Base-by-base conservation (phyloP, 169 alveolate species). In the Plasmodium fragile region DNA sequence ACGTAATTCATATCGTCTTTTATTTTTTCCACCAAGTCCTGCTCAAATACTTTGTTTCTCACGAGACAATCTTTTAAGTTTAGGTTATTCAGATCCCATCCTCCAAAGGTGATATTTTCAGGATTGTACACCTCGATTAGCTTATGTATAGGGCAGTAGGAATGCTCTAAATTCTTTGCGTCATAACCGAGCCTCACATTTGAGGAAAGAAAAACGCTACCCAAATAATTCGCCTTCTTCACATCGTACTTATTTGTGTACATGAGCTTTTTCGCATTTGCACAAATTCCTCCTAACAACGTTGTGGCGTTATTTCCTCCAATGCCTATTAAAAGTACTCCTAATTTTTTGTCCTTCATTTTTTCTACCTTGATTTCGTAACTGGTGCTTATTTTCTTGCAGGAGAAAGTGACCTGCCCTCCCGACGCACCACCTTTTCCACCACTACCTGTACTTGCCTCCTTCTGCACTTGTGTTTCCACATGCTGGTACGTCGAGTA, bases 231-330 rank as follows among this genome's bases (percentile, higher is more conserved):
- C 16, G 99, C 96, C 70, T 92, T 90, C 53, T 96, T 94, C 53
- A 83, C 82, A 45, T 98, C 99, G 72, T 95, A 95, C 94, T 96
- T 97, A 83, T 97, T 97, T 78, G 95, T 94, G 98, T 98, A 98
- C 11, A 95, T 84, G 77, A 97, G 81, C 39, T 95, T 95, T 79
- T 93, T 81, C 92, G 97, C 95, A 77, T 98, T 97, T 28, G 99
- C 98, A 30, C 97, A 90, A 30, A 97, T 89, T 49, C 98, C 99
- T 77, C 95, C 98, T 53, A 92, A 84, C 65, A 97, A 73, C 28
- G 99, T 97, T 32, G 98, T 95, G 34, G 99, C 98, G 83, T 98
- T 98, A 93, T 98, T 98, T 59, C 99, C 99, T 65, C 98, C 99
- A 95, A 96, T 95, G 3, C 99, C 99, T 4, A 97, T 97, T 22